Evolutionary conservation across 2,329 filamentous ascomycete genomes (phyloP).

Genomic region (Fusarium sp.): DNA sequence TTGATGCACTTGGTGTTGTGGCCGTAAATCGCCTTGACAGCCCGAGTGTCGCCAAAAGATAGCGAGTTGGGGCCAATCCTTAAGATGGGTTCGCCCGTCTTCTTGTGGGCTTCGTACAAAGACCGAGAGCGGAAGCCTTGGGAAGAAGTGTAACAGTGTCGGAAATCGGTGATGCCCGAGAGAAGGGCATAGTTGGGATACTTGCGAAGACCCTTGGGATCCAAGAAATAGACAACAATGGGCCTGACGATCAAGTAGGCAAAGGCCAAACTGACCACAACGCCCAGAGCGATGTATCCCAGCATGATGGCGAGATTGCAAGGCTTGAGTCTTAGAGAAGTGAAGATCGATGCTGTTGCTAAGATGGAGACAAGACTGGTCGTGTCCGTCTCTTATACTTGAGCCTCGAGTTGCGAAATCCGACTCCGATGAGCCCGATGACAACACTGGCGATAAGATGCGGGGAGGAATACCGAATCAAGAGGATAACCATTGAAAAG

Average conservation of each 20-base stretch:
- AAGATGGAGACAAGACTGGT: background rate
- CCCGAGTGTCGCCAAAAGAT: background rate
- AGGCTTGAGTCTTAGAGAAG: background rate
- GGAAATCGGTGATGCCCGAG: background rate
- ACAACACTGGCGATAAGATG: background rate
- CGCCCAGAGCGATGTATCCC: background rate
- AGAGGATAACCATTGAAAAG: background rate
- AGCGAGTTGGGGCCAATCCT: background rate
- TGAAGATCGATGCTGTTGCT: background rate
- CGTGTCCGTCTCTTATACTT: background rate
- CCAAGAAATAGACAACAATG: background rate
- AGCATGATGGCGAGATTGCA: background rate
- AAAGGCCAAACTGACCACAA: background rate
- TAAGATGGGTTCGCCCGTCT: background rate
- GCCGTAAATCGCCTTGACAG: background rate
- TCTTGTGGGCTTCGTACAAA: background rate
- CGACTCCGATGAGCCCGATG: background rate
- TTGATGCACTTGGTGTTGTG: background rate
- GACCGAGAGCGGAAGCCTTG: background rate
- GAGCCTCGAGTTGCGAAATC: background rate
- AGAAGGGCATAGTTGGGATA: background rate
- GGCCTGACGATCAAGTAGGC: background rate
- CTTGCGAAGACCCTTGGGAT: background rate
- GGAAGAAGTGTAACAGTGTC: background rate
- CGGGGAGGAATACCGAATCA: background rate